Evolutionary conservation across 768 basidiomycete genomes (phyloP).

Genomic region (Chalciporus sphaerocephalus): DNA sequence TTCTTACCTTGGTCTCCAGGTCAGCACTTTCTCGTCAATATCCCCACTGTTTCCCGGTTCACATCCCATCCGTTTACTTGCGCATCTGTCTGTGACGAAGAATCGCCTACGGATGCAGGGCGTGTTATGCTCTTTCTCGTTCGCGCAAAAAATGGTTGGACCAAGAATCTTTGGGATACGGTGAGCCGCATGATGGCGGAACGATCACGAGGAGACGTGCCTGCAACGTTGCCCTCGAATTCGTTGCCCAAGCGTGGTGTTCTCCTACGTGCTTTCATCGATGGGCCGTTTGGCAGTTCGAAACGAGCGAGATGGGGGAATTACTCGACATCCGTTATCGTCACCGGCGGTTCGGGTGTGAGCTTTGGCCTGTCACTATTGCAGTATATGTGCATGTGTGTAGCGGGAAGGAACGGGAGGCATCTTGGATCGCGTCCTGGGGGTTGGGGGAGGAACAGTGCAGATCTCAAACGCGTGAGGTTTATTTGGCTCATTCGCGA

Average conservation of each 20-base stretch:
- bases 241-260: constrained; percentile 43
- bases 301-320: constrained; percentile 54
- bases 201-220: constrained; percentile 25
- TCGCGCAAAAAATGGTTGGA: constrained; percentile 68
- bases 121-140: constrained; percentile 61
- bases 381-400: constrained; percentile 55
- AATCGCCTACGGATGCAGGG: constrained; percentile 42
- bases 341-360: constrained; percentile 74
- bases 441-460: constrained; percentile 39
- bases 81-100: constrained; percentile 53
- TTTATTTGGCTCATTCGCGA: constrained; percentile 79
- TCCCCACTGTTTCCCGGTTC: constrained; percentile 59
- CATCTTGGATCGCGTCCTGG: constrained; percentile 45
- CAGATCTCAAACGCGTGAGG: constrained; percentile 51
- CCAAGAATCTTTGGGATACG: constrained; percentile 57
- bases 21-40: constrained; percentile 69
- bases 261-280: constrained; percentile 53
- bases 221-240: constrained; percentile 1
- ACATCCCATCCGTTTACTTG: constrained; percentile 73
- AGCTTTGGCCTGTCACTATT: constrained; percentile 65
- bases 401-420: constrained; percentile 52
- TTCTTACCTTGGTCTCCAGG: constrained; percentile 67
- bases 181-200: constrained; percentile 39
- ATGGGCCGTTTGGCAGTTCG: constrained; percentile 68
- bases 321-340: constrained; percentile 56